Evolutionary conservation across 169 alveolate genomes (phyloP), one percentile per base, ranked within the genome.

Genomic region (Plasmodium gonderi): DNA sequence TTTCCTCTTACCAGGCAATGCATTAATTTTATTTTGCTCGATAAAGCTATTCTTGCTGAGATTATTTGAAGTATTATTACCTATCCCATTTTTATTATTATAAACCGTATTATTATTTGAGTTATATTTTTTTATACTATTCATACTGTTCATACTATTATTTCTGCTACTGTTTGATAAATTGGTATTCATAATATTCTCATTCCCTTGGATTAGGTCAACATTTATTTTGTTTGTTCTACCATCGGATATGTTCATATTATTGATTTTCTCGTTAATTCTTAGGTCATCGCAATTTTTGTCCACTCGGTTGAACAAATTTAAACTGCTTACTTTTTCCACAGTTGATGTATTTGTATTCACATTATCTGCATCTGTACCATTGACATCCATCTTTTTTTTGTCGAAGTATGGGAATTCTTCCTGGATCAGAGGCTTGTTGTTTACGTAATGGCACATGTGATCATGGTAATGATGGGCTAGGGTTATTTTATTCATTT

Each of bases 401-500:
- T 36, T 54, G 33, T 36, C 40, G 42, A 31, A 47, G 42, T 45
- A 49, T 5, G 83, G 2, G 38, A 69, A 17, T 3, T 83, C 92
- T 69, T 83, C 92, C 33, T 72, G 17, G 31, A 2, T 31, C 65
- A 51, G 31, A 23, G 54, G 14, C 44, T 72, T 49, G 26, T 72
- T 83, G 12, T 49, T 83, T 60, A 38, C 0, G 75, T 83, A 83
- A 69, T 47, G 40, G 54, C 33, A 83, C 75, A 33, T 83, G 23
- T 72, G 81, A 29, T 72, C 83, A 49, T 83, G 82, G 11, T 40
- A 69, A 72, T 60, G 38, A 17, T 83, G 54, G 11, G 82, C 65
- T 64, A 69, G 36, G 44, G 92, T 83, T 23, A 69, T 83, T 72
- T 83, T 83, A 83, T 83, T 69, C 92, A 83, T 83, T 83, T 45